These are phyloP conservation scores for Zelonia costaricensis DNA, from an alignment of 208 protist genomes.

Conservation along the genomic window DNA sequence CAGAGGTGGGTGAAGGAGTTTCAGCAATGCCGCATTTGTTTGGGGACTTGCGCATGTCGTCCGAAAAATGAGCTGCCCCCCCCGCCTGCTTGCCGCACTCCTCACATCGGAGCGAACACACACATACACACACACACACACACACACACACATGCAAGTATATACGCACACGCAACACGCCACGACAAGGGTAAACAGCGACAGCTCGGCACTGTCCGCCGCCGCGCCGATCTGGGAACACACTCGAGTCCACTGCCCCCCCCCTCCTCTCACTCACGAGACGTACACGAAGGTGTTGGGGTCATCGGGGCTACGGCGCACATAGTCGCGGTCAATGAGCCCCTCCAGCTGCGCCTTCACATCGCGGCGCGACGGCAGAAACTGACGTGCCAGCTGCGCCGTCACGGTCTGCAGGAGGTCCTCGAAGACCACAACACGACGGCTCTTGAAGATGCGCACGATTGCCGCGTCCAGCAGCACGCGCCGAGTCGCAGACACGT, in stretches of 20 bases:
- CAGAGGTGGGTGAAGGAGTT: too few species aligned
- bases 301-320: constrained; percentile 45
- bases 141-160: neutral
- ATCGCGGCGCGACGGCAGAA: constrained; percentile 42
- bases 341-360: constrained; percentile 71
- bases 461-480: constrained; percentile 62
- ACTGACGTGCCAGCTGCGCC: constrained; percentile 57
- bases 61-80: too few species aligned
- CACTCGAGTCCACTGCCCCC: neutral
- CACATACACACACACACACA: neutral
- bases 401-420: constrained; percentile 53
- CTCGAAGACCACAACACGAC: constrained; percentile 41
- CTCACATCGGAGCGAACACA: neutral
- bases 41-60: too few species aligned
- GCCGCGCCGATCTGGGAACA: neutral
- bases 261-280: constrained; percentile 27
- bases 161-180: too few species aligned
- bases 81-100: too few species aligned
- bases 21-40: too few species aligned
- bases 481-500: constrained; percentile 37
- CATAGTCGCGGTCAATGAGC: constrained; percentile 66
- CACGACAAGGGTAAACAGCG: too few species aligned
- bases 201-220: too few species aligned
- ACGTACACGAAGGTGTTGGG: constrained; percentile 58
- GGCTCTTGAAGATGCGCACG: constrained; percentile 74